phyloP scores from a whole-genome alignment of 2,329 filamentous ascomycete species.

The Lecanicillium sp. region DNA sequence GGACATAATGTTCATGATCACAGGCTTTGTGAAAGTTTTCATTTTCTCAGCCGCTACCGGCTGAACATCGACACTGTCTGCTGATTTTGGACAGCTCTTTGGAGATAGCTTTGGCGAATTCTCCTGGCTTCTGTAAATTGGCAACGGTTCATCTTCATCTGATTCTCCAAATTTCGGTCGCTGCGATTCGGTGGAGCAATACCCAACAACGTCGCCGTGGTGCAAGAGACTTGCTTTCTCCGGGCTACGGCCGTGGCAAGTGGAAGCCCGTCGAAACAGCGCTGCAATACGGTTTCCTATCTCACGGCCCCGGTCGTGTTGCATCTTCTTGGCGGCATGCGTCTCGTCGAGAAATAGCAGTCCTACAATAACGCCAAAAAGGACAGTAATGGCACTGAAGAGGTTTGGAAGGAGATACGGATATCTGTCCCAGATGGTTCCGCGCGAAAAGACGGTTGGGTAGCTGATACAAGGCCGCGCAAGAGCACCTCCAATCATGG shows the following conservation, averaged over 20 bases:
- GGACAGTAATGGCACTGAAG: conserved; percentile 74
- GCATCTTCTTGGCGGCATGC: conserved; percentile 70
- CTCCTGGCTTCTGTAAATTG: conserved; percentile 58
- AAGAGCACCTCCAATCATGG: conserved; percentile 81
- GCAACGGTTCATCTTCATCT: conserved; percentile 50
- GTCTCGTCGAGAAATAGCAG: conserved; percentile 91
- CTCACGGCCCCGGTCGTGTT: conserved; percentile 68
- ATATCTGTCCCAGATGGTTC: conserved; percentile 74
- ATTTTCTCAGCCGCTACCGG: conserved; percentile 11
- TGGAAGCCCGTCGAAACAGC: conserved; percentile 25
- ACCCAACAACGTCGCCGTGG: conserved; percentile 54
- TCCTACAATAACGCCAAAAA: conserved; percentile 68
- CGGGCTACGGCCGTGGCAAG: conserved; percentile 28
- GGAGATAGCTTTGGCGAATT: conserved; percentile 40
- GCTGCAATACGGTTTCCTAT: conserved; percentile 62
- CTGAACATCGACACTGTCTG: conserved; percentile 11
- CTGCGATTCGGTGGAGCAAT: conserved; percentile 36
- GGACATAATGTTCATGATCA: conserved; percentile 78
- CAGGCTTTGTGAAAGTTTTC: conserved; percentile 73
- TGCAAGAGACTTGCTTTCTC: conserved; percentile 58
- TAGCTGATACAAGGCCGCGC: conserved; percentile 81
- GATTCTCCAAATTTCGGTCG: neutral
- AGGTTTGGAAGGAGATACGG: conserved; percentile 89
- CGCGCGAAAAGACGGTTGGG: conserved; percentile 61
- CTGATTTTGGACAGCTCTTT: conserved; percentile 15